Percentiles rank a stretch among this genome's conserved stretches.
These are phyloP conservation scores for Borovskyia barvae DNA, from an alignment of 208 protist species.

Conservation along the genomic window DNA sequence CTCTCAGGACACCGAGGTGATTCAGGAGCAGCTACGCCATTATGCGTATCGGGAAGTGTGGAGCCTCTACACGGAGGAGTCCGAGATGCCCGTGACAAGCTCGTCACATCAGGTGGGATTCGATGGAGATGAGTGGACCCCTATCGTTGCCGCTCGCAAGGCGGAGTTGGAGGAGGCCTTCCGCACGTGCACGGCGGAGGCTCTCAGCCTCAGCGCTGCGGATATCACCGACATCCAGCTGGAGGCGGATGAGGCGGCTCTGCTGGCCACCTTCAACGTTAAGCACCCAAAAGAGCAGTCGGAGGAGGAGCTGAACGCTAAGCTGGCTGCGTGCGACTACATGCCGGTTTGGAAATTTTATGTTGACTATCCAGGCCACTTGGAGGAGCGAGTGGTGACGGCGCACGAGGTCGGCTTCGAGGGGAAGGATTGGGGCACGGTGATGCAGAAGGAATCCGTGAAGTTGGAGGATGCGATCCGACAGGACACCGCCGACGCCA, in stretches of 20 bases:
- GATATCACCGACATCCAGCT: conserved; percentile 38
- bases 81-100: conserved; percentile 9
- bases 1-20: conserved; percentile 20
- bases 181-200: conserved; percentile 17
- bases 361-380: conserved; percentile 33
- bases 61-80: conserved; percentile 38
- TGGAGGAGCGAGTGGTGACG: conserved; percentile 23
- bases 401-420: conserved; percentile 47
- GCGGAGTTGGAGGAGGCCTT: conserved; percentile 32
- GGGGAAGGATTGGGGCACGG: conserved; percentile 58
- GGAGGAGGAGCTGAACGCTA: conserved; percentile 28
- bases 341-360: conserved; percentile 51
- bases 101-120: conserved; percentile 66
- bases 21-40: conserved; percentile 33
- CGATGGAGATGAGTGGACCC: conserved; percentile 68
- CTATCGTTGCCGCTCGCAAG: conserved; percentile 32
- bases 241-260: conserved; percentile 19
- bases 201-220: conserved; percentile 28
- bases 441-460: conserved; percentile 30
- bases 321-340: conserved; percentile 43
- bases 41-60: conserved; percentile 42
- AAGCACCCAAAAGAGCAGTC: conserved; percentile 42
- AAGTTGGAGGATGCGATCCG: conserved; percentile 41
- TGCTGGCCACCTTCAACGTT: conserved; percentile 34
- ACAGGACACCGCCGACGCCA: conserved; percentile 39